Base-by-base conservation (phyloP, 176 grass and related monocot species). In the Tillandsia leiboldiana region DNA sequence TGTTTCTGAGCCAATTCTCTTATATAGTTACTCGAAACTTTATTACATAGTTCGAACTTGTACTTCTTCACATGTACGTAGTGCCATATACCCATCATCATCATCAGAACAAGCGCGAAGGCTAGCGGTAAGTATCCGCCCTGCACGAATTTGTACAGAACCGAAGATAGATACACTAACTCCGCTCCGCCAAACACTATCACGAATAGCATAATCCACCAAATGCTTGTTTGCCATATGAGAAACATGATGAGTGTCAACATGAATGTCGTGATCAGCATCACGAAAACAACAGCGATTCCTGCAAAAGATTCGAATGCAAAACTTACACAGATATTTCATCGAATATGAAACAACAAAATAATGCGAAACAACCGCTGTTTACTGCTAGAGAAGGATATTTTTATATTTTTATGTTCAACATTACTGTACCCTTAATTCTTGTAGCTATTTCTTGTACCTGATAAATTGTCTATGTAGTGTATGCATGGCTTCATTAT, bases 81-180 rank as follows among this genome's bases (percentile, higher is more conserved):
- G 75, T 96, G 84, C 91, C 91, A 96, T 22, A 96, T 67, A 11
- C 14, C 78, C 91, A 96, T 96, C 14, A 96, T 20, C 0, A 68
- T 73, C 81, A 90, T 58, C 14, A 96, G 70, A 12, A 63, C 13
- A 1, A 73, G 68, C 0, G 87, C 65, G 51, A 96, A 79, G 54
- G 10, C 84, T 6, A 90, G 54, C 0, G 91, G 91, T 56, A 96
- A 81, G 81, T 87, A 96, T 0, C 84, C 87, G 13, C 91, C 91
- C 13, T 96, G 59, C 51, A 62, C 20, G 67, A 96, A 96, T 9
- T 87, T 84, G 84, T 90, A 96, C 2, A 88, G 77, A 24, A 83
- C 87, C 0, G 91, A 86, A 58, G 84, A 85, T 28, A 96, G 77
- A 81, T 91, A 96, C 2, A 86, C 48, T 13, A 89, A 70, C 80